Evolutionary conservation across 2,329 filamentous ascomycete genomes (phyloP).

Genomic region (Xylaria sp.): DNA sequence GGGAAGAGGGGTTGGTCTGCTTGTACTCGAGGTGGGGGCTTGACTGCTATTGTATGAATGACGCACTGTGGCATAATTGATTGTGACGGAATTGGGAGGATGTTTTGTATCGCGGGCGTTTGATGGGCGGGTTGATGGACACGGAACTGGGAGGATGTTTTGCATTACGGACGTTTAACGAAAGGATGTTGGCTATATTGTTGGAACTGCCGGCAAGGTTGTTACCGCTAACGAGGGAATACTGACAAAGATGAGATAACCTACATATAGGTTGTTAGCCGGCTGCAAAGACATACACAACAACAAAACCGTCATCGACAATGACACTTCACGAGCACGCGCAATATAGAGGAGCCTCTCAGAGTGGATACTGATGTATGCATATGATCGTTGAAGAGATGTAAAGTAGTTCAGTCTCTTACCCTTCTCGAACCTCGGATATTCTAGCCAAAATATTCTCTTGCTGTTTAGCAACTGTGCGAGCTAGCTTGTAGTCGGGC

Average conservation of each 20-base stretch:
- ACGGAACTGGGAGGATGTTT: too few relatives aligned
- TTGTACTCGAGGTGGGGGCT: background rate
- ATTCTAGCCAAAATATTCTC: background rate
- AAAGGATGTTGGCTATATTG: background rate
- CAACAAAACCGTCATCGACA: background rate
- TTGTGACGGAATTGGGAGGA: too few relatives aligned
- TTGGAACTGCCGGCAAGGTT: background rate
- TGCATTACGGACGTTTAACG: background rate
- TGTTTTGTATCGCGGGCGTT: too few relatives aligned
- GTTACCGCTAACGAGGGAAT: background rate
- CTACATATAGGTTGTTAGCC: background rate
- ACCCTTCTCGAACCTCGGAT: background rate
- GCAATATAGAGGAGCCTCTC: background rate
- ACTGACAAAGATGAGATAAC: too few relatives aligned
- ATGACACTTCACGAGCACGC: background rate
- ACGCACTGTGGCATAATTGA: too few relatives aligned
- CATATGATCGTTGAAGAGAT: background rate
- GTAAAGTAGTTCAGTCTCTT: background rate
- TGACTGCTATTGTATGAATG: background rate
- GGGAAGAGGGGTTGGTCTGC: background rate
- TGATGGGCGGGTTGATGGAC: too few relatives aligned
- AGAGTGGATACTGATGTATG: background rate
- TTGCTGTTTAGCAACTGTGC: background rate
- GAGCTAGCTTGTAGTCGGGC: background rate
- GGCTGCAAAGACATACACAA: background rate